These are phyloP conservation scores for Spinacia oleracea DNA, from an alignment of 179 eudicot species.

Conservation along the genomic window DNA sequence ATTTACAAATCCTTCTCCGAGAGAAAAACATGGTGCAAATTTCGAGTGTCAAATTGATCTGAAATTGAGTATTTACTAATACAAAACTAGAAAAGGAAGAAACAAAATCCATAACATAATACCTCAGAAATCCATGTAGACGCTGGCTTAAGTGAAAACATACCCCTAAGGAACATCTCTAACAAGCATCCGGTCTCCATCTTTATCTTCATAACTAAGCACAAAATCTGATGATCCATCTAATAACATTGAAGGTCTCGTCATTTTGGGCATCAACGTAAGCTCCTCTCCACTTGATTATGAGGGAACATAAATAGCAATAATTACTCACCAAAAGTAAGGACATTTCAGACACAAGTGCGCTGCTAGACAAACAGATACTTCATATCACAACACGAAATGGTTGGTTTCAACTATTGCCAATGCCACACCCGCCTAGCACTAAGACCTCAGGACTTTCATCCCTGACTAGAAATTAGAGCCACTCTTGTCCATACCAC, in stretches of 20 bases:
- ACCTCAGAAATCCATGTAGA: neutral
- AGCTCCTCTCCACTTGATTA: slow-evolving; percentile 51
- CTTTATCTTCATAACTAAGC: slow-evolving; percentile 92
- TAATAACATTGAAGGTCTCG: slow-evolving; percentile 50
- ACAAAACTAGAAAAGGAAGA: neutral
- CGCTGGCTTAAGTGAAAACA: slow-evolving; percentile 23
- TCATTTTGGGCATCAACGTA: slow-evolving; percentile 40
- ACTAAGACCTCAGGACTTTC: neutral
- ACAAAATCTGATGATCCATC: slow-evolving; percentile 77
- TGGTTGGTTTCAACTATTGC: neutral
- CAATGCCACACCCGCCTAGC: neutral
- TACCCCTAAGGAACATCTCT: slow-evolving; percentile 98
- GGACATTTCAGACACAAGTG: slow-evolving; percentile 2
- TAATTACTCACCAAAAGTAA: slow-evolving; percentile 12
- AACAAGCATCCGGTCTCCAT: slow-evolving; percentile 95
- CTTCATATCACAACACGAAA: neutral
- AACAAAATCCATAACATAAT: no score
- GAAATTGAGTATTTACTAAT: neutral
- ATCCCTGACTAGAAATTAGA: neutral
- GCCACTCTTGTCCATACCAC: neutral
- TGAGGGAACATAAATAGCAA: slow-evolving; percentile 19
- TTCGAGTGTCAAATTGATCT: no score
- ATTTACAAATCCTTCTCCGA: no score
- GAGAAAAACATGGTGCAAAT: no score
- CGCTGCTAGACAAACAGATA: neutral